Evolutionary conservation across 768 basidiomycete species (phyloP), one percentile per base, ranked within the genome.

Genomic region (Pleurotus sapidus): DNA sequence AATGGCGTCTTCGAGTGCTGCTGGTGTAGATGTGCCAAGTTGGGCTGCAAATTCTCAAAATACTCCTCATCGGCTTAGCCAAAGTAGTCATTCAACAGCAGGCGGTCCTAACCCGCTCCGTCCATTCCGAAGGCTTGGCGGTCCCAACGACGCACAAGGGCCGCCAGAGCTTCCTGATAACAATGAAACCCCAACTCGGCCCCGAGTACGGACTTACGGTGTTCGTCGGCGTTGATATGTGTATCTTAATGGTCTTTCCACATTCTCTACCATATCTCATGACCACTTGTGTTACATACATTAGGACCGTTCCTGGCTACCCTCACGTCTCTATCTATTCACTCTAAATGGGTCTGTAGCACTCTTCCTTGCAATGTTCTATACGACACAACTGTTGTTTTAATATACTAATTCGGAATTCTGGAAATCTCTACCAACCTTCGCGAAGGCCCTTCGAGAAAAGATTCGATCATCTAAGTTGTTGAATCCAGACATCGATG

Each of bases 181-280:
- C 55, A 69, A 71, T 37, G 84, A 87, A 64, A 85, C 84, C 1
- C 86, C 86, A 38, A 86, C 86, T 20, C 74, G 84, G 56, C 84
- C 85, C 17, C 79, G 86, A 56, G 72, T 77, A 68, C 78, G 81
- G 61, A 71, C 70, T 42, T 67, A 68, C 18, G 68, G 70, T 43
- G 70, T 72, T 59, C 76, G 82, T 46, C 72, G 79, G 70, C 81
- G 84, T 62, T 84, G 67, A 62, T 47, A 59, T 30, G n/a, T 23
- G 17, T 14, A 23, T 17, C 37, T 25, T 30, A 14, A 24, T 34
- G 49, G 25, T 9, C 37, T n/a, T 9, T 50, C 37, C 42, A 40
- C 18, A 15, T 38, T 24, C 37, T 14, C n/a, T 42, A 27, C 39
- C 11, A 42, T 54, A 42, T n/a, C 15, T 54, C 39, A 23, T 23